Conservation (phyloP, 768 basidiomycete species). For the Mycena filopes region DNA sequence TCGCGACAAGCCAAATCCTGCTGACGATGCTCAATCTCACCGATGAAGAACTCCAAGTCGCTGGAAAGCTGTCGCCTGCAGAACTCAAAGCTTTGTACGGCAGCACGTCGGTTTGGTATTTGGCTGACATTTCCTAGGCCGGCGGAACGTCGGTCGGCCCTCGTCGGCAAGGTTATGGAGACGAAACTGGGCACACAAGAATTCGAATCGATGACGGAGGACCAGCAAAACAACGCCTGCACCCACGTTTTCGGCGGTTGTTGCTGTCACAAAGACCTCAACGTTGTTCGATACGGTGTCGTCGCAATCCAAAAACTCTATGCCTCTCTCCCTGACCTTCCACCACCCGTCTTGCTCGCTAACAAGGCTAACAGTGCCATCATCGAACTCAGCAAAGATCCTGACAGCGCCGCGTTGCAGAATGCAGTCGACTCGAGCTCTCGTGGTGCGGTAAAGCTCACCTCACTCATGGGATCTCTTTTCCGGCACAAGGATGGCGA, state of each 20-base stretch:
- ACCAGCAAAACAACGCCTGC: background rate
- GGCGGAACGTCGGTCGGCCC: background rate
- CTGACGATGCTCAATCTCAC: background rate
- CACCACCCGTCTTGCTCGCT: constrained; percentile 37
- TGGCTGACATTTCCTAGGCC: background rate
- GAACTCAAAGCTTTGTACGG: background rate
- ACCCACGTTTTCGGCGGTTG: constrained; percentile 42
- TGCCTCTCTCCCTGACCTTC: constrained; percentile 18
- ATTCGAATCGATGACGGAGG: background rate
- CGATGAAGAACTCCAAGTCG: background rate
- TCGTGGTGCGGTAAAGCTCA: constrained; percentile 39
- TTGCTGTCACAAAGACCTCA: constrained; percentile 46
- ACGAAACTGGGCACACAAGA: constrained; percentile 11
- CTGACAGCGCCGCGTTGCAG: constrained; percentile 20
- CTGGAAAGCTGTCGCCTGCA: background rate
- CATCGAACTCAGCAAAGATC: constrained; percentile 24
- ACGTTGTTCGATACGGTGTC: constrained; percentile 39
- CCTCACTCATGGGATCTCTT: constrained; percentile 36
- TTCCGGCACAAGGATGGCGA: constrained; percentile 43
- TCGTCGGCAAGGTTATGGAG: background rate
- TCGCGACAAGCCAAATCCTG: no score
- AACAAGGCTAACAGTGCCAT: constrained; percentile 41
- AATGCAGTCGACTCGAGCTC: constrained; percentile 35
- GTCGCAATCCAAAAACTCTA: constrained; percentile 27
- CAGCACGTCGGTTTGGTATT: no score